Base-by-base conservation (phyloP, 139 green algal species). In the Chlorella sp. region DNA sequence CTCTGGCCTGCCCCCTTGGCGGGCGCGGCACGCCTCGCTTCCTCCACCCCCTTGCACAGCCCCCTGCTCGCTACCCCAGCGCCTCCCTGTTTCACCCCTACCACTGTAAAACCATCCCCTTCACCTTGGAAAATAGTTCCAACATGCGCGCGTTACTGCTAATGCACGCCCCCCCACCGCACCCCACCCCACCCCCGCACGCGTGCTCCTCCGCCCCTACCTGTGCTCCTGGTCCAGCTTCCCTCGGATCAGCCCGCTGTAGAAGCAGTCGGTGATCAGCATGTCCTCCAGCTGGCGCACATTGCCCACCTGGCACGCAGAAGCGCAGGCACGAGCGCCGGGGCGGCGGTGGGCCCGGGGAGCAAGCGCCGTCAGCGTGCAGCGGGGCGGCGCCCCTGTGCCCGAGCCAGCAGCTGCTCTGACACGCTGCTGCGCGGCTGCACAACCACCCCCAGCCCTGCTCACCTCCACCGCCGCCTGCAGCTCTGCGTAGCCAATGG, bases 261-360 rank as follows among this genome's bases (percentile, higher is more conserved):
- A 97, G 74, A 98, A 94, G 87, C 94, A 97, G 61, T 97, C 82
- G 25, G 86, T 91, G 71, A 98, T 97, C 42, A 98, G 81, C 69
- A 97, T 82, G 74, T 97, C 91, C 83, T 98, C 95, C 61, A 98
- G 87, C 74, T 95, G 83, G 5, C 92, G 79, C 67, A 97, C 83
- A 31, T 71, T 89, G 43, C 45, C 43, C 31, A 98, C 82, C 27
- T 90, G 84, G n/a, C 51, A 29, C 46, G 48, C 29, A 66, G n/a
- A 45, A n/a, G n/a, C n/a, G n/a, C n/a, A n/a, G n/a, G n/a, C n/a
- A n/a, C n/a, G n/a, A 29, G 8, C 21, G 41, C 38, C 51, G 42
- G 21, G 43, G 29, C 5, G 55, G 35, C 43, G 35, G 31, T 50
- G 61, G 1, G 61, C 12, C 29, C 11, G 15, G 19, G 35, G 35